Evolutionary conservation across 2,329 filamentous ascomycete species (phyloP).

Genomic region (Stagonosporopsis cucurbitacearum): DNA sequence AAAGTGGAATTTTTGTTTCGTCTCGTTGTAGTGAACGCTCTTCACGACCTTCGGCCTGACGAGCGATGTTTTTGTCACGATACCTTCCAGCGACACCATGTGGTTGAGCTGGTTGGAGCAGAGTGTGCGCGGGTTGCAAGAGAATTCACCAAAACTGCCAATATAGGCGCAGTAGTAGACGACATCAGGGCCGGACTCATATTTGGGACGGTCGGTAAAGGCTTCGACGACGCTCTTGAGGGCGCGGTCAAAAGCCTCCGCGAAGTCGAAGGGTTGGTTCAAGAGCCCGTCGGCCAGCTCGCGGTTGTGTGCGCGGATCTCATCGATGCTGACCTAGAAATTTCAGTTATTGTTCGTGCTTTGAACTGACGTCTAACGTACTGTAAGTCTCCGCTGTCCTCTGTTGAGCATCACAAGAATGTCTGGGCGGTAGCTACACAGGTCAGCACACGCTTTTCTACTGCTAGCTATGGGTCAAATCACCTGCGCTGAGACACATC

Average conservation of each 20-base stretch:
- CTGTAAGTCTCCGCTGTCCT: conserved; percentile 63
- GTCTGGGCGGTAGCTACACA: conserved; percentile 83
- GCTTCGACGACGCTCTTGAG: conserved; percentile 87
- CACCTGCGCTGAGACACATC: conserved; percentile 62
- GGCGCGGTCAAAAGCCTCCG: conserved; percentile 85
- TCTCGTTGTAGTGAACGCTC: conserved; percentile 95
- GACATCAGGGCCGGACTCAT: conserved; percentile 78
- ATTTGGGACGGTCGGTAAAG: conserved; percentile 74
- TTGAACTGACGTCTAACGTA: conserved; percentile 30
- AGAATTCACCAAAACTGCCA: conserved; percentile 92
- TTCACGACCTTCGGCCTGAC: conserved; percentile 97
- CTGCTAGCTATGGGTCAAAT: conserved; percentile 4
- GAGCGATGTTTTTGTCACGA: conserved; percentile 93
- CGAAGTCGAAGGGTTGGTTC: conserved; percentile 85
- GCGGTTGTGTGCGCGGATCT: conserved; percentile 84
- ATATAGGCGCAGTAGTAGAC: conserved; percentile 96
- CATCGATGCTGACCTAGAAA: conserved; percentile 68
- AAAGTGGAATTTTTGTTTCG: conserved; percentile 83
- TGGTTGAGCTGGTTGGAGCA: conserved; percentile 89
- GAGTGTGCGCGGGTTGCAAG: conserved; percentile 92
- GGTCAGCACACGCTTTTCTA: conserved; percentile 9
- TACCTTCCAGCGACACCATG: conserved; percentile 97
- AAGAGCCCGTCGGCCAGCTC: conserved; percentile 84
- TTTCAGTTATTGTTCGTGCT: conserved; percentile 9
- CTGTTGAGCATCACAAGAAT: conserved; percentile 79